Evolutionary conservation across 805 yeast genomes (phyloP), one percentile per base, ranked within the genome.

Genomic region (Pichia insulana): DNA sequence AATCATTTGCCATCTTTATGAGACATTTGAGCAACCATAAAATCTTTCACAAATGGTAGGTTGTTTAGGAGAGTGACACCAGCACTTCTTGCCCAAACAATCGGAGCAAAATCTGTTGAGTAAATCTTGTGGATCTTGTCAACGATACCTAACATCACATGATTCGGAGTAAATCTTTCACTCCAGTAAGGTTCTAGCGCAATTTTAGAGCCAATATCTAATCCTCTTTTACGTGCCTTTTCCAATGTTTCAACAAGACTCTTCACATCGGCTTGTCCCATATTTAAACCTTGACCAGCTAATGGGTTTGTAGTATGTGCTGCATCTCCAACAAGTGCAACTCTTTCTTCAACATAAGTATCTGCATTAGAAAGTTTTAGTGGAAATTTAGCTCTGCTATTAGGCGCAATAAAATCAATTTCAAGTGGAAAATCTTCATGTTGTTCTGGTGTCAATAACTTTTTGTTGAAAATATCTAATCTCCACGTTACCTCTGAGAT

Each of bases 231-330:
- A 2, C 75, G 64, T 0, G 95, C 95, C 9, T 48, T 66, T 50
- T 85, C 95, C 22, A 92, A 55, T 0, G 90, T 84, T 2, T 58
- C 65, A 1, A 81, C 78, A 26, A 92, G 68, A 2, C 80, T 67
- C 44, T 80, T 78, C 2, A 86, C 96, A 58, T 92, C 98, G 22
- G 83, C 80, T 60, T 89, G 97, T 17, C 98, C 98, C 96, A 90
- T 88, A 61, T 92, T 92, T 43, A 92, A 72, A 20, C 98, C 98
- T 63, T 92, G 98, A 9, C 98, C 98, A 4, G 97, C 97, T 46
- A 92, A 69, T 2, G 98, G 98, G 59, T 92, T 97, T 1, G 96
- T 86, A 0, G 97, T 83, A 54, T 92, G 98, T 0, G 97, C 97
- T 1, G 98, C 97, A 63, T 92, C 98, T 20, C 98, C 98, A 9